Evolutionary conservation across 1,284 basidiomycete genomes (phyloP).

Genomic region (Irpex sp.): DNA sequence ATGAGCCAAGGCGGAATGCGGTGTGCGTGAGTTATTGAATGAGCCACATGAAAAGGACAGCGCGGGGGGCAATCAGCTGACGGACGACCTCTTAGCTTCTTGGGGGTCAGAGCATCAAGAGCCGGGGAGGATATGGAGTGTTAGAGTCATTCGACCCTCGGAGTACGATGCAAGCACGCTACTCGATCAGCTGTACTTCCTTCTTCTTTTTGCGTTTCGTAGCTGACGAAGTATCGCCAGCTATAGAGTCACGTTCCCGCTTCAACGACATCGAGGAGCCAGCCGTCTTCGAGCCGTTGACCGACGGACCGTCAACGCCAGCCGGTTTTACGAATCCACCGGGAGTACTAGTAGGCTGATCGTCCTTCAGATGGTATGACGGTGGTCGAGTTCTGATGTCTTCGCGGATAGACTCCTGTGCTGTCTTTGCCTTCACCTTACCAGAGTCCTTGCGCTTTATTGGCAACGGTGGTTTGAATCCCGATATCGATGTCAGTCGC

Average conservation of each 20-base stretch:
- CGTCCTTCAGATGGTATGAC: neutral
- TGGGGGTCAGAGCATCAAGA: no score
- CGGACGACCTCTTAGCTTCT: neutral
- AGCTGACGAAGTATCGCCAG: constrained; percentile 16
- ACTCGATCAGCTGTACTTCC: constrained; percentile 1
- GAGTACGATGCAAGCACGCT: neutral
- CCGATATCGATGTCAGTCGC: constrained; percentile 28
- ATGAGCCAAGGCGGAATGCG: neutral
- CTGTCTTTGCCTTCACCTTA: constrained; percentile 37
- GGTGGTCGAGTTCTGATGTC: constrained; percentile 27
- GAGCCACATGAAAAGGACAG: neutral
- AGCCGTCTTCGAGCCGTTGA: neutral
- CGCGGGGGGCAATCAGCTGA: neutral
- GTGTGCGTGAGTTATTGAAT: neutral
- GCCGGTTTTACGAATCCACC: constrained; percentile 6
- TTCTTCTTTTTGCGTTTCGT: constrained; percentile 22
- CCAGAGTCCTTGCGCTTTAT: constrained; percentile 15
- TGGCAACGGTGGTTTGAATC: constrained; percentile 22
- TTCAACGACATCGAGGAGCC: constrained; percentile 10
- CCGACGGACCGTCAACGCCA: constrained; percentile 6
- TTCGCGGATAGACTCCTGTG: constrained; percentile 49
- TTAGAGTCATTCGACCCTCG: no score
- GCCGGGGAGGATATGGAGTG: no score
- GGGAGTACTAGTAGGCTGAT: neutral
- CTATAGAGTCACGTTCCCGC: constrained; percentile 18